Percentiles rank a stretch among this genome's conserved stretches.
Evolutionary conservation across 2,329 filamentous ascomycete species (phyloP).

Genomic region (Cordyceps sp.): DNA sequence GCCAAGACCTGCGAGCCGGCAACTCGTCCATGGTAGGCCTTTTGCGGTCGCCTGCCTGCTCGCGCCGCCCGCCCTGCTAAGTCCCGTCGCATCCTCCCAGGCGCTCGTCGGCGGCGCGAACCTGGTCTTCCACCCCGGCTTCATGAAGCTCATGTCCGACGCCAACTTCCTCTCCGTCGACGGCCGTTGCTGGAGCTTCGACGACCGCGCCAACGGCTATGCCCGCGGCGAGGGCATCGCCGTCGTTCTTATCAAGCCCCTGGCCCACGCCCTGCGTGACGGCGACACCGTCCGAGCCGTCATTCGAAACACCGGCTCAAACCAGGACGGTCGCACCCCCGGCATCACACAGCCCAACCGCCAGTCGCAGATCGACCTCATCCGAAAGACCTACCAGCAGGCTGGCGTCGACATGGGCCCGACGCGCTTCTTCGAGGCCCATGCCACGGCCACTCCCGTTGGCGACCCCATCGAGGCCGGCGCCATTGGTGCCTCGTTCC

Average conservation of each 20-base stretch:
- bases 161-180: constrained; percentile 27
- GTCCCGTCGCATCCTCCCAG: constrained; percentile 25
- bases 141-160: too few species aligned
- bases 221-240: constrained; percentile 42
- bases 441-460: constrained; percentile 38
- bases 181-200: constrained; percentile 28
- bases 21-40: constrained; percentile 26
- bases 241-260: constrained; percentile 37
- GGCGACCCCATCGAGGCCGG: constrained; percentile 39
- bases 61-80: too few species aligned
- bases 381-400: constrained; percentile 17
- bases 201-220: constrained; percentile 28
- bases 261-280: constrained; percentile 35
- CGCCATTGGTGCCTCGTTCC: constrained; percentile 25
- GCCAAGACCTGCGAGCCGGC: constrained; percentile 28
- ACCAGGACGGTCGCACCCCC: constrained; percentile 30
- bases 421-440: constrained; percentile 26
- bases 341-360: constrained; percentile 39
- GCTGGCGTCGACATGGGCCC: constrained; percentile 12
- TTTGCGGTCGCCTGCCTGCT: too few species aligned
- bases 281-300: constrained; percentile 36
- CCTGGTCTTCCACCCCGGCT: not conserved
- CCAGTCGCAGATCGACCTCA: constrained; percentile 25
- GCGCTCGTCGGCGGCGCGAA: not conserved
- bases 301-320: constrained; percentile 31